Percentiles rank a stretch among this genome's conserved stretches.
Conservation (phyloP, 208 protist species). For the Porcisia hertigi region DNA sequence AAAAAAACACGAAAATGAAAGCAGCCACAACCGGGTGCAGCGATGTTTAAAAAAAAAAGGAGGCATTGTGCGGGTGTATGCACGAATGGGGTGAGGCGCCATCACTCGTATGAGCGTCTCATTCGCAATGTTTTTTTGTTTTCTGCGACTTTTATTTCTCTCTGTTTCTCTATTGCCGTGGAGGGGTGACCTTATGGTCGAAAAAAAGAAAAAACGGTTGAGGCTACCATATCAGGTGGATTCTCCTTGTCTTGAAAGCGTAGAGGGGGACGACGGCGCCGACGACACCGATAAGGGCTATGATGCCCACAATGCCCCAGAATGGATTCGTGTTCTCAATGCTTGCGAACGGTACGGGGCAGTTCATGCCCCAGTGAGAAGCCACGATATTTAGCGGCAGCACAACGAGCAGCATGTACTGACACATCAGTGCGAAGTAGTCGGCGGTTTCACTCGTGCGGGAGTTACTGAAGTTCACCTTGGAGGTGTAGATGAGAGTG, state of each 20-base stretch:
- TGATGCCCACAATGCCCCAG: conserved; percentile 44
- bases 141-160: neutral
- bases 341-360: conserved; percentile 42
- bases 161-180: neutral
- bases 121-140: too few species aligned
- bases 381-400: conserved; percentile 59
- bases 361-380: conserved; percentile 76
- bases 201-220: neutral
- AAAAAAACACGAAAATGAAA: too few species aligned
- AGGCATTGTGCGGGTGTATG: too few species aligned
- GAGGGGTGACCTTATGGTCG: neutral
- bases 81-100: too few species aligned
- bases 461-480: conserved; percentile 43
- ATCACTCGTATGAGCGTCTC: too few species aligned
- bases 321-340: conserved; percentile 44
- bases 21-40: too few species aligned
- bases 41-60: too few species aligned
- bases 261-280: conserved; percentile 43
- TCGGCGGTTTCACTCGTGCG: conserved; percentile 46
- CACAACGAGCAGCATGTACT: conserved; percentile 46
- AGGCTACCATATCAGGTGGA: conserved; percentile 36
- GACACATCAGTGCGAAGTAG: conserved; percentile 49
- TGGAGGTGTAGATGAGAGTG: conserved; percentile 70
- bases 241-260: conserved; percentile 33
- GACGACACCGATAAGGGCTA: conserved; percentile 25